A percentile compares a stretch with the other conserved stretches of the same genome.
phyloP scores from a whole-genome alignment of 2,329 filamentous ascomycete genomes.

The Stromatinia cepivora region DNA sequence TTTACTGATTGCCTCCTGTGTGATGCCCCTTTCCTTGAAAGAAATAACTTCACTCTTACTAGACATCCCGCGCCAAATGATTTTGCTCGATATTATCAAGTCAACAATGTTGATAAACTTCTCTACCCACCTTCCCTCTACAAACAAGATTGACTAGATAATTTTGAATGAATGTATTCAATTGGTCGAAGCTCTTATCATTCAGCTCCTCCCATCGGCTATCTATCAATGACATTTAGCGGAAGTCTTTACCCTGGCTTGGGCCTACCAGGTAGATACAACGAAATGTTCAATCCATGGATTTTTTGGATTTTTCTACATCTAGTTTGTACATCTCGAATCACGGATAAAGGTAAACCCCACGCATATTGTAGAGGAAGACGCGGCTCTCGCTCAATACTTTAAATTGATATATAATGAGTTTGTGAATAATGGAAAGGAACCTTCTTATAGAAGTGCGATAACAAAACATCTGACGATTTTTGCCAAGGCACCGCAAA shows the following conservation, averaged over 20 bases:
- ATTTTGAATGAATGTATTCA: background rate
- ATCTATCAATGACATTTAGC: slow-evolving; percentile 7
- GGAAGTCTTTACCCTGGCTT: slow-evolving; percentile 1
- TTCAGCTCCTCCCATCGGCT: slow-evolving; percentile 14
- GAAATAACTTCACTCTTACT: background rate
- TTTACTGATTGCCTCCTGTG: background rate
- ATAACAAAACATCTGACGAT: slow-evolving; percentile 15
- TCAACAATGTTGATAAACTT: slow-evolving; percentile 13
- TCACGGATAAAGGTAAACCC: slow-evolving; percentile 2
- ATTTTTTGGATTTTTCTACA: background rate
- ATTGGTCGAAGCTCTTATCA: slow-evolving; percentile 35
- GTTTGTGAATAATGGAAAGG: background rate
- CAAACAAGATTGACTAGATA: background rate
- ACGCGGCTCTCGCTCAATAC: slow-evolving; percentile 18
- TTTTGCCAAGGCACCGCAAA: slow-evolving; percentile 6
- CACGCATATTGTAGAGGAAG: slow-evolving; percentile 12
- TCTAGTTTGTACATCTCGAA: slow-evolving; percentile 3
- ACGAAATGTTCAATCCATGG: slow-evolving; percentile 7
- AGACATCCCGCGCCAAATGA: background rate
- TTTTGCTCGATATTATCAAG: slow-evolving; percentile 19
- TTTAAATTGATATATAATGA: background rate
- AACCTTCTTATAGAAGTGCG: background rate
- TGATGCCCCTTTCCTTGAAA: background rate
- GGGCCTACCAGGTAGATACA: background rate
- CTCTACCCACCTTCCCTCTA: slow-evolving; percentile 13